Conservation (phyloP, 176 grass and related monocot genomes). For the Raddia guianensis region DNA sequence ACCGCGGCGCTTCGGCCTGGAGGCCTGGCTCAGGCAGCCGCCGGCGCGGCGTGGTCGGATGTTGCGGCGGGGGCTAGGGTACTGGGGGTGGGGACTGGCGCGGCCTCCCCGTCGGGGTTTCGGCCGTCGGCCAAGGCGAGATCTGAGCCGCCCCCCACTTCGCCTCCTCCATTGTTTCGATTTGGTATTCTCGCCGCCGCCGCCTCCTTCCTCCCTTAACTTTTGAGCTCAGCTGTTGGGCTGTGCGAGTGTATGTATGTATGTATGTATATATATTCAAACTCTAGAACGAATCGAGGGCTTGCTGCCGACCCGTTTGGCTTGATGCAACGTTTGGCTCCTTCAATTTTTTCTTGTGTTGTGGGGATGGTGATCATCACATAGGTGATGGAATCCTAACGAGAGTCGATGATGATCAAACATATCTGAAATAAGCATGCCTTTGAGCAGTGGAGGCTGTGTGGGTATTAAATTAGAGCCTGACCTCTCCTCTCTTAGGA, state of each 20-base stretch:
- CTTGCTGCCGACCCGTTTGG: background rate
- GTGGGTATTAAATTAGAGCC: constrained; percentile 15
- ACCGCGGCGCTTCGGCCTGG: background rate
- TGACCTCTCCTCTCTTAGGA: background rate
- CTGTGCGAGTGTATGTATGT: background rate
- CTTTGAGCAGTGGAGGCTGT: constrained; percentile 34
- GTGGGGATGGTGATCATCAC: too few relatives aligned
- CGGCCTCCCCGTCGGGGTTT: background rate
- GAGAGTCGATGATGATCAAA: constrained; percentile 25
- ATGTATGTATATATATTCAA: background rate
- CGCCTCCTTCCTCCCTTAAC: background rate
- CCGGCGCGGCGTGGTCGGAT: background rate
- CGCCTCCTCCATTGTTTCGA: background rate
- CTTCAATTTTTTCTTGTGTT: too few relatives aligned
- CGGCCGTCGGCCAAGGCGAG: constrained; percentile 15
- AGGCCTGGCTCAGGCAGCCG: constrained; percentile 6
- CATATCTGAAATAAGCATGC: background rate
- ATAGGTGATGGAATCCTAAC: background rate
- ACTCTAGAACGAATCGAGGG: background rate
- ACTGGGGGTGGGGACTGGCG: background rate
- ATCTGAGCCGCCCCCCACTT: constrained; percentile 26
- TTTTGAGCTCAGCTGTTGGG: background rate
- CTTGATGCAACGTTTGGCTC: too few relatives aligned
- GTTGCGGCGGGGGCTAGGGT: background rate
- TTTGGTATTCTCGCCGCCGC: background rate